These are phyloP conservation scores for Candida yuanshanica DNA, from an alignment of 805 yeast species.

Conservation along the genomic window DNA sequence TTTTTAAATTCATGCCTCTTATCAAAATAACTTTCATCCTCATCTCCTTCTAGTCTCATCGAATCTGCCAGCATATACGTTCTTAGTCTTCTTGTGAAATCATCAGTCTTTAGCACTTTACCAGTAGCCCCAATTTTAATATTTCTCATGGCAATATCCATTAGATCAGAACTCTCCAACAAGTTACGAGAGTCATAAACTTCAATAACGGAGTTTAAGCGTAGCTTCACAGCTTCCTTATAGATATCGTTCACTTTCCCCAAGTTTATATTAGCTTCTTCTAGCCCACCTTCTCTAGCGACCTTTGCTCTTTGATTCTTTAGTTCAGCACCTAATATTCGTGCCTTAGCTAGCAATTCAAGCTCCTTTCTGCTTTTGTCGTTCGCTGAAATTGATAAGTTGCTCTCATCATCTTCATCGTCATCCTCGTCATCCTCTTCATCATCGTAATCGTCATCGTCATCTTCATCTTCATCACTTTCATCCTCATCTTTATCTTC, in stretches of 20 bases:
- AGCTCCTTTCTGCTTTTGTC: slow-evolving; percentile 19
- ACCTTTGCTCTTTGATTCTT: slow-evolving; percentile 41
- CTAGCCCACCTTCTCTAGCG: slow-evolving; percentile 53
- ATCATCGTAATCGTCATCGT: slow-evolving; percentile 4
- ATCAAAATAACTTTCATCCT: slow-evolving; percentile 20
- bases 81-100: slow-evolving; percentile 36
- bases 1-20: slow-evolving; percentile 33
- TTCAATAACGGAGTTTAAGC: slow-evolving; percentile 33
- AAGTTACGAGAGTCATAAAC: slow-evolving; percentile 66
- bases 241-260: slow-evolving; percentile 43
- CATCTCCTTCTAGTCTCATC: slow-evolving; percentile 21
- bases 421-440: slow-evolving; percentile 8
- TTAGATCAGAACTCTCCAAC: slow-evolving; percentile 52
- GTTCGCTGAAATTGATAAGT: neutral
- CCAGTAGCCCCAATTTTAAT: slow-evolving; percentile 53
- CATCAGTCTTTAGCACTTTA: slow-evolving; percentile 42
- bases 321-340: slow-evolving; percentile 25
- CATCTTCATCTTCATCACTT: neutral
- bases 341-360: slow-evolving; percentile 26
- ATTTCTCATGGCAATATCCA: slow-evolving; percentile 59
- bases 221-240: slow-evolving; percentile 32
- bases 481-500: slow-evolving; percentile 3
- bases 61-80: slow-evolving; percentile 32
- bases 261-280: slow-evolving; percentile 39
- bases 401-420: slow-evolving; percentile 7